Evolutionary conservation across 2,329 filamentous ascomycete species (phyloP).

Genomic region (Diaporthe citriasiana): DNA sequence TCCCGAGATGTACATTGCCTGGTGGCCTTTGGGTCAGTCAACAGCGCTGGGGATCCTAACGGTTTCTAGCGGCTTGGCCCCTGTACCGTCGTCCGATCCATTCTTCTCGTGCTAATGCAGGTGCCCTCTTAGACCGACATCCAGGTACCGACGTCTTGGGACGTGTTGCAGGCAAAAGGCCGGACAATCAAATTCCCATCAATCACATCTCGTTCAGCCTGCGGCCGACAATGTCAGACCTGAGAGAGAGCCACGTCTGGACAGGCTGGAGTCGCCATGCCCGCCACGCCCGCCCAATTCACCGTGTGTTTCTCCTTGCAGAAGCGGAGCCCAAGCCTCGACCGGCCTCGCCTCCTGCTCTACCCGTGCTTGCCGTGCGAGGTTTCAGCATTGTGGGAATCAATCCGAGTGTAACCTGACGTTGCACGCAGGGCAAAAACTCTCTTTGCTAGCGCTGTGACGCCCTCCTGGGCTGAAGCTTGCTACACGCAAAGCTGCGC

Average conservation of each 20-base stretch:
- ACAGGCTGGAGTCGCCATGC: conserved; percentile 3
- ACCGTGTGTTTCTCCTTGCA: conserved; percentile 33
- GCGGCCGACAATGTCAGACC: neutral
- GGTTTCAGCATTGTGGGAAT: conserved; percentile 30
- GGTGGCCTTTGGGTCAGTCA: neutral
- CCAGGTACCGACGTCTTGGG: conserved; percentile 39
- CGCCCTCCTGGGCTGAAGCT: conserved; percentile 24
- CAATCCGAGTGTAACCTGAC: conserved; percentile 40
- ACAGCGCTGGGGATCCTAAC: neutral
- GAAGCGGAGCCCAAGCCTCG: neutral
- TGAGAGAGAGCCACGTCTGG: neutral
- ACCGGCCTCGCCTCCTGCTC: conserved; percentile 24
- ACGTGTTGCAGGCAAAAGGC: conserved; percentile 18
- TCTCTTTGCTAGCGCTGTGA: conserved; percentile 16
- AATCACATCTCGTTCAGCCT: conserved; percentile 17
- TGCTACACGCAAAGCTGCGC: conserved; percentile 16
- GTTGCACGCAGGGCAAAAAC: conserved; percentile 40
- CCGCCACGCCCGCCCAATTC: conserved; percentile 17
- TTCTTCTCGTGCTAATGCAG: conserved; percentile 34
- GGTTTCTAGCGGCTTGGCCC: neutral
- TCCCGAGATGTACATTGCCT: neutral
- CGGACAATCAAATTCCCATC: conserved; percentile 41
- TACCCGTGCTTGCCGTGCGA: conserved; percentile 30
- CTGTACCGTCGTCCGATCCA: conserved; percentile 30
- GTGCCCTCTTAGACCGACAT: conserved; percentile 24